These are phyloP conservation scores for Diaporthe velutina DNA, from an alignment of 2,329 filamentous ascomycete species.

Conservation along the genomic window DNA sequence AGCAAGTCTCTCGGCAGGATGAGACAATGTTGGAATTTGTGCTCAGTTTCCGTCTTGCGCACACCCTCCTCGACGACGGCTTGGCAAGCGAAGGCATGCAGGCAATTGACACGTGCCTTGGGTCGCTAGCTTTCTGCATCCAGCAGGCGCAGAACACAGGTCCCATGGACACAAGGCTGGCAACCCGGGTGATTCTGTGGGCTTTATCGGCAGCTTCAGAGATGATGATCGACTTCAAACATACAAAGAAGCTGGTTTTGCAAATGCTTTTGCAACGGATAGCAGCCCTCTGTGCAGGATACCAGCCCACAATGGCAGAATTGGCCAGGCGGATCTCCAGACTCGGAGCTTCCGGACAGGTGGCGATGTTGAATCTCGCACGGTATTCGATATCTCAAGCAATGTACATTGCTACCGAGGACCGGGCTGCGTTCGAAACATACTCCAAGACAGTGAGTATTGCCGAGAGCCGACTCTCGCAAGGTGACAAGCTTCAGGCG, in stretches of 20 bases:
- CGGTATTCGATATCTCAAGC: conserved; percentile 22
- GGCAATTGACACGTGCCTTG: background rate
- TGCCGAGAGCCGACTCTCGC: background rate
- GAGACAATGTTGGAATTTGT: conserved; percentile 33
- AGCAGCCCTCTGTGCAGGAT: background rate
- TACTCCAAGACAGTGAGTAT: conserved; percentile 28
- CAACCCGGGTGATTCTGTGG: conserved; percentile 20
- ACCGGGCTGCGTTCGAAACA: conserved; percentile 16
- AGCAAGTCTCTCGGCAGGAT: background rate
- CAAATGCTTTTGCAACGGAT: conserved; percentile 23
- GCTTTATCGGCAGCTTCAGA: conserved; percentile 29
- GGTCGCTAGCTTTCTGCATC: conserved; percentile 15
- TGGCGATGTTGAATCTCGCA: conserved; percentile 17
- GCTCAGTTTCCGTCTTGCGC: conserved; percentile 30
- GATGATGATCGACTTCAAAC: conserved; percentile 16
- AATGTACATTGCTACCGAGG: background rate
- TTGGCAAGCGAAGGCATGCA: conserved; percentile 9
- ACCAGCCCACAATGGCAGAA: conserved; percentile 31
- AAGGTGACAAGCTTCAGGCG: background rate
- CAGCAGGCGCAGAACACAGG: conserved; percentile 15
- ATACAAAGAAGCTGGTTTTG: background rate
- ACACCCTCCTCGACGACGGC: conserved; percentile 29
- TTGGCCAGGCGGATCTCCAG: background rate
- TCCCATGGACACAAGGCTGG: background rate
- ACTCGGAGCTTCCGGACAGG: background rate